These are phyloP conservation scores for Cyclotella kingstonii DNA, from an alignment of 108 stramenopile genomes.

Conservation along the genomic window DNA sequence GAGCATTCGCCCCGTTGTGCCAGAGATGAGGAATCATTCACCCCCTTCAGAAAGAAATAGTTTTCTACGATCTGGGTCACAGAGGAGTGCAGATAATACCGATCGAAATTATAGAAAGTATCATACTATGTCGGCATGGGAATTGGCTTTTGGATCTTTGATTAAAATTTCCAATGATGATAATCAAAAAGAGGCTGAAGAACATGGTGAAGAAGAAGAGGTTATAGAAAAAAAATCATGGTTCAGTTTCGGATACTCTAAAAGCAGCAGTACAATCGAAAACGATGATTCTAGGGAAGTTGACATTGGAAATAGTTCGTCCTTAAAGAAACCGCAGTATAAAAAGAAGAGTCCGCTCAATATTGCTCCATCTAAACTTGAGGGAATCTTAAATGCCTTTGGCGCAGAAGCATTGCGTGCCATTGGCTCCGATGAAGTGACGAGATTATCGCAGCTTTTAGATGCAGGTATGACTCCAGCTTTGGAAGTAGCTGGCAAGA, in stretches of 20 bases:
- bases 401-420: conserved; percentile 82
- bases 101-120: conserved; percentile 54
- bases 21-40: neutral
- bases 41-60: neutral
- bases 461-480: conserved; percentile 66
- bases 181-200: conserved; percentile 2
- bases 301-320: neutral
- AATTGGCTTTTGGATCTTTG: conserved; percentile 70
- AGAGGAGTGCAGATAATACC: too few relatives aligned
- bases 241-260: conserved; percentile 36
- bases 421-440: conserved; percentile 79
- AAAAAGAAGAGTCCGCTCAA: conserved; percentile 48
- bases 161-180: conserved; percentile 4
- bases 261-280: neutral
- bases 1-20: conserved; percentile 62
- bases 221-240: conserved; percentile 14
- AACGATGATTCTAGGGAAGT: conserved; percentile 5
- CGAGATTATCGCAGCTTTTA: conserved; percentile 63
- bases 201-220: conserved; percentile 18
- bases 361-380: conserved; percentile 63
- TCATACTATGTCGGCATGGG: conserved; percentile 72
- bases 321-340: neutral
- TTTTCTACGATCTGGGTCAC: neutral
- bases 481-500: conserved; percentile 56
- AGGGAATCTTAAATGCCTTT: conserved; percentile 82